Conservation (phyloP, 2,329 filamentous ascomycete genomes). For the Penicillium sp. region DNA sequence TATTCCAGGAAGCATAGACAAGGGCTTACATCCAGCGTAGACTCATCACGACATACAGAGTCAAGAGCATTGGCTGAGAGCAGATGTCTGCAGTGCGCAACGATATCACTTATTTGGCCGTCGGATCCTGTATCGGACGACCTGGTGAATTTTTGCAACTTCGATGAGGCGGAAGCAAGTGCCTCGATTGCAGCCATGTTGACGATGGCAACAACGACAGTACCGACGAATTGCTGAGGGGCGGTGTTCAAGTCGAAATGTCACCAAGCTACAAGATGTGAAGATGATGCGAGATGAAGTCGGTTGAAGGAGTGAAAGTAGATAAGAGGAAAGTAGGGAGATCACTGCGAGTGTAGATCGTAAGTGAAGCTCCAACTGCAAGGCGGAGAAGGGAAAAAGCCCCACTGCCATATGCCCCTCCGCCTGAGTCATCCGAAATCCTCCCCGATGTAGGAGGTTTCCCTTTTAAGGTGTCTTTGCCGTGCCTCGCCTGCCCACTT, state of each 20-base stretch:
- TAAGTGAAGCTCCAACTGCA: background rate
- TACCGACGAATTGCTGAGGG: background rate
- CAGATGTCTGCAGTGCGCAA: slow-evolving; percentile 38
- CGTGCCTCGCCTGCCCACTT: background rate
- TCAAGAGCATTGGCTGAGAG: slow-evolving; percentile 33
- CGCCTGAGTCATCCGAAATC: slow-evolving; percentile 5
- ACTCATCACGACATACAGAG: slow-evolving; percentile 28
- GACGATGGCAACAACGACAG: background rate
- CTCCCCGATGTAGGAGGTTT: background rate
- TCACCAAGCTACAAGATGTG: background rate
- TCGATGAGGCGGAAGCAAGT: slow-evolving; percentile 21
- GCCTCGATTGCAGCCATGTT: slow-evolving; percentile 16
- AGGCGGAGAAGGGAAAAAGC: slow-evolving; percentile 1
- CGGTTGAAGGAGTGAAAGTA: background rate
- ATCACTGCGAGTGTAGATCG: background rate
- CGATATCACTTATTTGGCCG: slow-evolving; percentile 39
- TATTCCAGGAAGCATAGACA: background rate
- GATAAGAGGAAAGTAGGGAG: background rate
- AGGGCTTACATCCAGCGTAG: slow-evolving; percentile 35
- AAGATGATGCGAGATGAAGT: background rate
- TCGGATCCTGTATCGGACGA: slow-evolving; percentile 45
- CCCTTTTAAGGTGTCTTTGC: background rate
- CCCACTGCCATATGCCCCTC: slow-evolving; percentile 11
- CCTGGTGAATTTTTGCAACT: slow-evolving; percentile 32
- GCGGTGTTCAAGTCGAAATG: background rate